Evolutionary conservation across 495 filamentous ascomycete genomes (phyloP).

Genomic region (Penicillium riverlandense): DNA sequence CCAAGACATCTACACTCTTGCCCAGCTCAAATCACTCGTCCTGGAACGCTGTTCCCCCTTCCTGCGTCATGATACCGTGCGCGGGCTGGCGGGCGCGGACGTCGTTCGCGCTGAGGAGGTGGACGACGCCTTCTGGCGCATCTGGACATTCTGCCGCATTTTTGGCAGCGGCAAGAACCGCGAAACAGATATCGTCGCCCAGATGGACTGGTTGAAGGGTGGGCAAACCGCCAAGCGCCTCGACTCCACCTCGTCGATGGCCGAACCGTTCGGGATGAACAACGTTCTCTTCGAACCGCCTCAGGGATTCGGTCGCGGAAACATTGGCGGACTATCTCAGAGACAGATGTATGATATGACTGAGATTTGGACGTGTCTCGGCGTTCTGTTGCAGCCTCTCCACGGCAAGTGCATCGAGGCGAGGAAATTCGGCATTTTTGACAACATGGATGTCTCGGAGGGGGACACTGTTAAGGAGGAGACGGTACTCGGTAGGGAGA

Average conservation of each 20-base stretch:
- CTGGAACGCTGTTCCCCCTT: conserved; percentile 51
- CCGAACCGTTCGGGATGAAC: conserved; percentile 44
- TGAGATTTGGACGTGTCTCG: conserved; percentile 60
- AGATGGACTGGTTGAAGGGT: conserved; percentile 60
- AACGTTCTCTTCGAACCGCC: conserved; percentile 51
- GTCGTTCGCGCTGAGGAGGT: conserved; percentile 43
- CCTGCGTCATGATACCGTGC: conserved; percentile 50
- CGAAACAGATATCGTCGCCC: conserved; percentile 55
- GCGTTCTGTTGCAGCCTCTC: conserved; percentile 49
- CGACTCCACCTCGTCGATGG: conserved; percentile 24
- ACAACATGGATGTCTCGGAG: conserved; percentile 34
- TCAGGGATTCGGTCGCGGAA: conserved; percentile 52
- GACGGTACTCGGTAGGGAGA: conserved; percentile 42
- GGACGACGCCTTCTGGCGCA: conserved; percentile 61
- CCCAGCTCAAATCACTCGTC: conserved; percentile 52
- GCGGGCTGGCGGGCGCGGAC: conserved; percentile 46
- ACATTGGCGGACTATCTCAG: conserved; percentile 45
- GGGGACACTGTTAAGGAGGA: conserved; percentile 49
- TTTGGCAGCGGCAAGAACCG: conserved; percentile 54
- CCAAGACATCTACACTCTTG: conserved; percentile 52
- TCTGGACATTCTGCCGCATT: conserved; percentile 65
- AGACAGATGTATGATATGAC: conserved; percentile 58
- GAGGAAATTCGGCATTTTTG: conserved; percentile 49
- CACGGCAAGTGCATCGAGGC: conserved; percentile 51
- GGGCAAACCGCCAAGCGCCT: conserved; percentile 40